phyloP scores from a whole-genome alignment of 768 basidiomycete genomes.

The Plicaturopsis crispa region DNA sequence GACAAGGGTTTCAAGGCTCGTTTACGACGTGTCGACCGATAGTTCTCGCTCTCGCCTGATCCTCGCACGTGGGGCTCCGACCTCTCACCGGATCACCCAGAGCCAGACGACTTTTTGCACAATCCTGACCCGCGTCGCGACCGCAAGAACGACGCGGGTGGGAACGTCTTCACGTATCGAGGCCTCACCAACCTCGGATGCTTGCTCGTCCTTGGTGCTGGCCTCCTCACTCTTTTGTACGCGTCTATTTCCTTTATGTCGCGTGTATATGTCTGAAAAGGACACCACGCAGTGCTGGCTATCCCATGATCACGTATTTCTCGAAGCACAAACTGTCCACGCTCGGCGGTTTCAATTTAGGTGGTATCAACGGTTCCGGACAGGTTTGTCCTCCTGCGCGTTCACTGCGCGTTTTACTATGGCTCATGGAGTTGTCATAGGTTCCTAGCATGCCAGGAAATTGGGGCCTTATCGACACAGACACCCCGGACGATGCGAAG shows the following conservation, averaged over 20 bases:
- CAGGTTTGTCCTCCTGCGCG: slow-evolving; percentile 44
- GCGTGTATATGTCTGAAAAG: neutral
- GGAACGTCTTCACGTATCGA: slow-evolving; percentile 57
- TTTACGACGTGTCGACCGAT: too few relatives aligned
- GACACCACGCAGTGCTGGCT: slow-evolving; percentile 41
- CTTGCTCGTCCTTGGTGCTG: slow-evolving; percentile 44
- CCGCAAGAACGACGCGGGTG: slow-evolving; percentile 41
- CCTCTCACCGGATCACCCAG: slow-evolving; percentile 45
- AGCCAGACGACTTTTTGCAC: slow-evolving; percentile 65
- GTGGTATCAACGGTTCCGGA: slow-evolving; percentile 70
- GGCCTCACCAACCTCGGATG: slow-evolving; percentile 71
- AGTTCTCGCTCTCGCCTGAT: slow-evolving; percentile 74
- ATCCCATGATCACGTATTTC: slow-evolving; percentile 55
- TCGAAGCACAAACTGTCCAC: slow-evolving; percentile 34
- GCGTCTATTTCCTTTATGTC: slow-evolving; percentile 16
- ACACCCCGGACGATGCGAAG: slow-evolving; percentile 60
- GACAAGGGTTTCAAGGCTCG: too few relatives aligned
- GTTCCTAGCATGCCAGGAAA: slow-evolving; percentile 55
- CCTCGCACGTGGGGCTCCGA: slow-evolving; percentile 68
- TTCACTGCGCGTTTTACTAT: too few relatives aligned
- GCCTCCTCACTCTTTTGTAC: slow-evolving; percentile 54
- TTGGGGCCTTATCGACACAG: slow-evolving; percentile 65
- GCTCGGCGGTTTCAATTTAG: slow-evolving; percentile 62
- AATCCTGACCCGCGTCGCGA: slow-evolving; percentile 65
- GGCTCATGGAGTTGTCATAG: too few relatives aligned